Conservation (phyloP, 768 basidiomycete species). For the Xanthoconium purpureum region DNA sequence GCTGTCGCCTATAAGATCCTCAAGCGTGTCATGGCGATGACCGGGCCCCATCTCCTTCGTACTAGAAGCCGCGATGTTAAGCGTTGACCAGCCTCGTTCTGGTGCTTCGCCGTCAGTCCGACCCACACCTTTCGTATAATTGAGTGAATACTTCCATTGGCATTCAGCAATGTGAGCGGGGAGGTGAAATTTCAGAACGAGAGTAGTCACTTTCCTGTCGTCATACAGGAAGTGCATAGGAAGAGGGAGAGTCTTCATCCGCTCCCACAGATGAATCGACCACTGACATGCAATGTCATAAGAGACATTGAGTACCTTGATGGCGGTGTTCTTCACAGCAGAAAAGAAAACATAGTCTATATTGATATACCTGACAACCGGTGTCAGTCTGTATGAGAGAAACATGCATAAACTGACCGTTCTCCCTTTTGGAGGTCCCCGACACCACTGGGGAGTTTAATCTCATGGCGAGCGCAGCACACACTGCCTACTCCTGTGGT, state of each 20-base stretch:
- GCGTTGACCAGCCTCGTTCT: background rate
- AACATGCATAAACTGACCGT: background rate
- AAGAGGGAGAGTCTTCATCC: background rate
- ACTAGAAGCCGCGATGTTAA: background rate
- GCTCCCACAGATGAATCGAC: background rate
- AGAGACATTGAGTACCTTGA: slow-evolving; percentile 7
- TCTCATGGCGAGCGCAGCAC: background rate
- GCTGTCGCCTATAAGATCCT: background rate
- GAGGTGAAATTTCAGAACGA: too few relatives aligned
- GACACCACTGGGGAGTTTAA: background rate
- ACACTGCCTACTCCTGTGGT: background rate
- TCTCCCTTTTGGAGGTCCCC: background rate
- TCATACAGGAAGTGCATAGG: too few relatives aligned
- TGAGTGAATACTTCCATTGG: too few relatives aligned
- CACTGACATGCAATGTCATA: slow-evolving; percentile 22
- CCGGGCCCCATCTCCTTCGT: too few relatives aligned
- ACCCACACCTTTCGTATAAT: background rate
- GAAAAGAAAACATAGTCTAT: background rate
- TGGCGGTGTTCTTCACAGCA: background rate
- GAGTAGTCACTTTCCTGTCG: too few relatives aligned
- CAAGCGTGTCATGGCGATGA: background rate
- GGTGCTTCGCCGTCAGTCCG: too few relatives aligned
- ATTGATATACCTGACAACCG: background rate
- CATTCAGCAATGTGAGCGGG: too few relatives aligned
- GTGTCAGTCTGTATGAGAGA: too few relatives aligned